Evolutionary conservation across 257 asterid species (phyloP), one percentile per base, ranked within the genome.

Genomic region (Plantago elongata): DNA sequence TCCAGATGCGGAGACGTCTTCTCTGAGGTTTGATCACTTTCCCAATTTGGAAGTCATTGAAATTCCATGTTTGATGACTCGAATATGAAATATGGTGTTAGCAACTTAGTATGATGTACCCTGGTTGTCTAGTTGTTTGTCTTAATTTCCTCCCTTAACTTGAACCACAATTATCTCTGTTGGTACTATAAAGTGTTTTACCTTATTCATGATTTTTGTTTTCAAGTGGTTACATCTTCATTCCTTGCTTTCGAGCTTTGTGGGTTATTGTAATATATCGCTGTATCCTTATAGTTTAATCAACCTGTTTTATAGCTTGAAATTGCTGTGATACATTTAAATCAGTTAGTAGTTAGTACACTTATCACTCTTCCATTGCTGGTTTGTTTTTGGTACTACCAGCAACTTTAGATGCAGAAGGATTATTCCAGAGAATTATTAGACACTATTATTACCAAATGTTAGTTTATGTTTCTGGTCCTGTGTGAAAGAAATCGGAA

Each of bases 1-100:
- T 71, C 95, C 60, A 81, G 79, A 78, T 18, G 30, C 13, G 88
- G 76, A 63, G 87, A 81, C 68, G 38, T 67, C n/a, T 54, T 67
- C 65, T 73, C 84, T 0, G 80, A 84, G 88, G 89, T 79, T 67
- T 22, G 63, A 17, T 12, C 6, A 1, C 10, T 16, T 40, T 42
- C 63, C 57, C 47, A 63, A 11, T 48, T 64, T 58, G 58, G 29
- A 11, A 18, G 13, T 13, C 42, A 5, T 51, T 22, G 59, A 46
- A 9, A 63, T 42, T 5, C 51, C 49, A 44, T 34, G 8, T 34
- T 1, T 34, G 3, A 34, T 51, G 29, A 8, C 17, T 67, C 18
- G 44, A 58, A 9, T 58, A 15, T 3, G n/a, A 12, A 49, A 65
- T 34, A 34, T 34, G 40, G 40, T 3, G 5, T 34, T 34, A 34